Evolutionary conservation across 148 eudicot genomes (phyloP).

Genomic region (Suaeda aralocaspica): DNA sequence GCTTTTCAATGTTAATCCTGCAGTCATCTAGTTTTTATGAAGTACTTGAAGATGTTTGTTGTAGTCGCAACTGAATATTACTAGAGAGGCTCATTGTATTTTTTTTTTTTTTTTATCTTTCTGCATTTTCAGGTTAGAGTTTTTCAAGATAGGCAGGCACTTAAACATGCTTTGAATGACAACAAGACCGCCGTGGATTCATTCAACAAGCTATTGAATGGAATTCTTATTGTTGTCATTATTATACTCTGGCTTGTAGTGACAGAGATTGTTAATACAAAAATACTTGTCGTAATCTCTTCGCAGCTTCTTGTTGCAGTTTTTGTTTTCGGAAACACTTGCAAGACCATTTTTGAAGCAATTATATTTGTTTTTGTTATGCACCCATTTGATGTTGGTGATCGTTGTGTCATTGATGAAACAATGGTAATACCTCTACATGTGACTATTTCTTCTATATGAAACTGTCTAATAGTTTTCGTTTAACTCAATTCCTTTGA

Average conservation of each 20-base stretch:
- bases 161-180: conserved; percentile 77
- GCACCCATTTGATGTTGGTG: conserved; percentile 84
- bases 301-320: conserved; percentile 73
- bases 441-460: neutral
- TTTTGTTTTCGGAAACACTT: conserved; percentile 70
- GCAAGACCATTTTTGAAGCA: conserved; percentile 78
- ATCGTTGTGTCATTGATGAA: conserved; percentile 65
- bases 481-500: neutral
- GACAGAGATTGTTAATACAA: conserved; percentile 51
- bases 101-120: conserved; percentile 6
- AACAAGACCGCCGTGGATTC: conserved; percentile 77
- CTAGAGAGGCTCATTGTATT: neutral
- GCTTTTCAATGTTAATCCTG: too few species aligned
- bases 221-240: conserved; percentile 37
- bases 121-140: conserved; percentile 52
- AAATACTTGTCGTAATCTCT: conserved; percentile 55
- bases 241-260: conserved; percentile 59
- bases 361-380: conserved; percentile 71
- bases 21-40: too few species aligned
- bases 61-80: too few species aligned
- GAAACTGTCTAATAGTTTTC: neutral
- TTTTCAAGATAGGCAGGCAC: conserved; percentile 57
- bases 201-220: conserved; percentile 53
- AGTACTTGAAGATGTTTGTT: too few species aligned
- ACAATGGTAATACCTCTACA: conserved; percentile 41